A percentile compares a stretch with the other conserved stretches of the same genome.
These are phyloP conservation scores for Bjerkandera adusta DNA, from an alignment of 1,284 basidiomycete genomes.

Conservation along the genomic window DNA sequence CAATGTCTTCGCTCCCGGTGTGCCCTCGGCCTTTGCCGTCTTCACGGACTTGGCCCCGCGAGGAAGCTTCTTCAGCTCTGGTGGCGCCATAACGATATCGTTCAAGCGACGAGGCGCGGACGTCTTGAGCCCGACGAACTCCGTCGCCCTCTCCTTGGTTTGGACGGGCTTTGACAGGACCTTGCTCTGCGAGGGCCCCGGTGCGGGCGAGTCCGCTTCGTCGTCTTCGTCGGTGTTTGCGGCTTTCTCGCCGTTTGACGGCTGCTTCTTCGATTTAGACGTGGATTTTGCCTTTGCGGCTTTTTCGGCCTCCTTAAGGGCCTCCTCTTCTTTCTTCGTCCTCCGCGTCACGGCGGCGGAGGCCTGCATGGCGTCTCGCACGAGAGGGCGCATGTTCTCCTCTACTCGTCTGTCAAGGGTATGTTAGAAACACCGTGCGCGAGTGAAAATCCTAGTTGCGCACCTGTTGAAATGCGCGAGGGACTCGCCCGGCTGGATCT, in stretches of 20 bases:
- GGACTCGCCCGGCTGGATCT: constrained; percentile 65
- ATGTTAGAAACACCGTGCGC: background rate
- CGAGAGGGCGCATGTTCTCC: constrained; percentile 59
- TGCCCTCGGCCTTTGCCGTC: constrained; percentile 11
- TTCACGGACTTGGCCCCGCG: constrained; percentile 33
- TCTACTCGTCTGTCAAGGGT: constrained; percentile 58
- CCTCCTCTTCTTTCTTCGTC: constrained; percentile 41
- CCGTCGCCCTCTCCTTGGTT: constrained; percentile 38
- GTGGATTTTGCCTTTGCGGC: constrained; percentile 21
- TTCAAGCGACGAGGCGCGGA: constrained; percentile 64
- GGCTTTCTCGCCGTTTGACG: constrained; percentile 1
- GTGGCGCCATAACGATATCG: constrained; percentile 68
- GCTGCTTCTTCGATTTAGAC: constrained; percentile 5
- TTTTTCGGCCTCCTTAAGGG: constrained; percentile 22
- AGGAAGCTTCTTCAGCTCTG: constrained; percentile 43
- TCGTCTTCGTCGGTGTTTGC: constrained; percentile 15
- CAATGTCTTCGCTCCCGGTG: constrained; percentile 21
- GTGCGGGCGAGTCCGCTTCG: constrained; percentile 2
- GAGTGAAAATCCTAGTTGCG: constrained; percentile 24
- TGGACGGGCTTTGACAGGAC: background rate
- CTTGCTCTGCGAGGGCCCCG: constrained; percentile 16
- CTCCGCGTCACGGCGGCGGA: constrained; percentile 52
- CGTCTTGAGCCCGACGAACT: constrained; percentile 54
- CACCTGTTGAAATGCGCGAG: constrained; percentile 73
- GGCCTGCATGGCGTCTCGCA: constrained; percentile 57